Base-by-base conservation (phyloP, 1,284 basidiomycete species). In the Malassezia nana region DNA sequence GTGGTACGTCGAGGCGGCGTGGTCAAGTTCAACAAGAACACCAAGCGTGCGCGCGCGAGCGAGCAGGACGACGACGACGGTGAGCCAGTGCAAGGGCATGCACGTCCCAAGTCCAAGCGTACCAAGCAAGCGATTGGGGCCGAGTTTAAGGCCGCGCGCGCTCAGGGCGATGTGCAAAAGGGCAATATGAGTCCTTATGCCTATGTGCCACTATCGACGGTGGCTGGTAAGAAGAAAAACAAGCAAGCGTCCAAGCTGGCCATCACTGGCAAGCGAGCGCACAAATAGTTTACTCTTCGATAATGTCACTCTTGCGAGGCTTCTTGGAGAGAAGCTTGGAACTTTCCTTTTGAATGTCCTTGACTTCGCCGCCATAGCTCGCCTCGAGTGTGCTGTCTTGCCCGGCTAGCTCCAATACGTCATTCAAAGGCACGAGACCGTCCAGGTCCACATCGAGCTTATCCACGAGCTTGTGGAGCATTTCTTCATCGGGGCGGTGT, bases 401-500 rank as follows among this genome's bases (percentile, higher is more conserved):
- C 25, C 62, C 65, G 8, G 72, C 75, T 12, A 77, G 62, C 51
- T 69, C 69, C 15, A 77, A 50, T 18, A 77, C 74, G 38, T 77
- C 74, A 35, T 75, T 69, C 13, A 75, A 35, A 7, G 73, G 73
- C 56, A 96, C 89, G 67, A 85, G 91, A 0, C 92, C 91, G 69
- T 98, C 92, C 76, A 89, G 84, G 77, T 98, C 92, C 4, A 88
- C 86, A 74, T 98, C 94, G 64, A 98, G 78, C 77, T 96, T 96
- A 71, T 90, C 84, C 54, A 92, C 84, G 35, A 98, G 82, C 45
- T 82, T 83, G 60, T 87, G 84, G 18, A 89, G 85, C n/a, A 88
- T 83, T 59, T 90, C 87, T 55, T 92, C 88, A 51, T 89, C 84
- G 2, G 91, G 92, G 47, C 75, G 67, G 77, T 98, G 94, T 77